phyloP scores from a whole-genome alignment of 495 filamentous ascomycete genomes.

The Xylaria longipes region DNA sequence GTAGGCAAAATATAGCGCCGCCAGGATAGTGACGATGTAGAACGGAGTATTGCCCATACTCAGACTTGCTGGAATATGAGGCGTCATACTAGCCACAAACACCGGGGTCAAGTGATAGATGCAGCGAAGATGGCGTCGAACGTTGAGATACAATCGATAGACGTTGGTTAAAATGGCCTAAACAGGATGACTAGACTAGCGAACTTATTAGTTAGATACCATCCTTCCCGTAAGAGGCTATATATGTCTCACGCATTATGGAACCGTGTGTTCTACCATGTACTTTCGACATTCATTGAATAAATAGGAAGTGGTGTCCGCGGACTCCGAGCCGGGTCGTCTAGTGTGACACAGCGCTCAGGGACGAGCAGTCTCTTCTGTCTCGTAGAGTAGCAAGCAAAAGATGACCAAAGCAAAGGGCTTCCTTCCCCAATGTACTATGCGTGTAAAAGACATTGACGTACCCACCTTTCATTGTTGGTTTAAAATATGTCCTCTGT shows the following conservation, averaged over 20 bases:
- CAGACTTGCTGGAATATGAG: not conserved
- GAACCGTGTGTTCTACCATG: not conserved
- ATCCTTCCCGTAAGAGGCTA: not conserved
- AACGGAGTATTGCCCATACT: not conserved
- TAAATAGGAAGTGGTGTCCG: not conserved
- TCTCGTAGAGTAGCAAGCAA: not conserved
- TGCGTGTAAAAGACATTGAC: not conserved
- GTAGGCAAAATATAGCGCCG: slow-evolving; percentile 8
- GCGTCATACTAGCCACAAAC: not conserved
- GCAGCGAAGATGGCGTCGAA: not conserved
- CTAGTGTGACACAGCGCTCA: not conserved
- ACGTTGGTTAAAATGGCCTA: not conserved
- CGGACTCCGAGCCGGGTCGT: not conserved
- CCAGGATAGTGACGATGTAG: not conserved
- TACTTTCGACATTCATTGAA: not conserved
- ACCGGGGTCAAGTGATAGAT: not conserved
- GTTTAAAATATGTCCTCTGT: not conserved
- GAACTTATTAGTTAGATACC: not conserved
- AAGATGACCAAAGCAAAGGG: not conserved
- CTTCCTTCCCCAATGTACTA: not conserved
- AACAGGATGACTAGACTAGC: not conserved
- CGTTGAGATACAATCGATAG: not conserved
- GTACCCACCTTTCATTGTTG: not conserved
- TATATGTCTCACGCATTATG: not conserved
- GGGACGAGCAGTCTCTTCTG: not conserved